These are phyloP conservation scores for Phaffia tasmanica DNA, from an alignment of 768 basidiomycete species.

Conservation along the genomic window DNA sequence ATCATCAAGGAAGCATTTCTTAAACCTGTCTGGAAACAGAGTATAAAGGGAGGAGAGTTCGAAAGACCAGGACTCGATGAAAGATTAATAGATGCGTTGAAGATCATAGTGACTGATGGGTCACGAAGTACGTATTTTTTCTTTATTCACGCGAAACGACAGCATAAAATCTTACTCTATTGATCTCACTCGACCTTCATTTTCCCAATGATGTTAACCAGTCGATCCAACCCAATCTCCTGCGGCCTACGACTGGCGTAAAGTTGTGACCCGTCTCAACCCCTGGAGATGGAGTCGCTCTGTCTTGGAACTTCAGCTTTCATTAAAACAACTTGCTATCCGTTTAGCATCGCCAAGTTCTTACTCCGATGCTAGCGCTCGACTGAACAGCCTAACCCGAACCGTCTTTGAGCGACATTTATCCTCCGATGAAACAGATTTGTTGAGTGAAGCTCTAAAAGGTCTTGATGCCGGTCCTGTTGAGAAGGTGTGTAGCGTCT, in stretches of 20 bases:
- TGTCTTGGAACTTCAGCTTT: constrained; percentile 16
- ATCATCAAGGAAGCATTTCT: constrained; percentile 22
- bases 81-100: constrained; percentile 15
- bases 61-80: constrained; percentile 5
- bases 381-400: constrained; percentile 12
- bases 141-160: neutral
- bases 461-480: constrained; percentile 15
- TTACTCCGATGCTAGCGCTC: constrained; percentile 13
- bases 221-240: constrained; percentile 17
- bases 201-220: neutral
- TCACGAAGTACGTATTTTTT: constrained; percentile 2
- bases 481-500: constrained; percentile 7
- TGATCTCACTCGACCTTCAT: neutral
- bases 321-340: constrained; percentile 20
- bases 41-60: neutral
- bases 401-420: constrained; percentile 23
- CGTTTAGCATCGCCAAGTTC: neutral
- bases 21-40: constrained; percentile 5
- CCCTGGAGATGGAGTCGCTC: constrained; percentile 19
- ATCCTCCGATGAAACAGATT: constrained; percentile 21
- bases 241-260: constrained; percentile 18
- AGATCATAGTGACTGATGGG: constrained; percentile 15
- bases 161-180: neutral
- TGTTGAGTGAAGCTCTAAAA: constrained; percentile 22
- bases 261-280: constrained; percentile 15